Evolutionary conservation across 805 yeast genomes (phyloP).

Genomic region (Blastobotrys terrestris): DNA sequence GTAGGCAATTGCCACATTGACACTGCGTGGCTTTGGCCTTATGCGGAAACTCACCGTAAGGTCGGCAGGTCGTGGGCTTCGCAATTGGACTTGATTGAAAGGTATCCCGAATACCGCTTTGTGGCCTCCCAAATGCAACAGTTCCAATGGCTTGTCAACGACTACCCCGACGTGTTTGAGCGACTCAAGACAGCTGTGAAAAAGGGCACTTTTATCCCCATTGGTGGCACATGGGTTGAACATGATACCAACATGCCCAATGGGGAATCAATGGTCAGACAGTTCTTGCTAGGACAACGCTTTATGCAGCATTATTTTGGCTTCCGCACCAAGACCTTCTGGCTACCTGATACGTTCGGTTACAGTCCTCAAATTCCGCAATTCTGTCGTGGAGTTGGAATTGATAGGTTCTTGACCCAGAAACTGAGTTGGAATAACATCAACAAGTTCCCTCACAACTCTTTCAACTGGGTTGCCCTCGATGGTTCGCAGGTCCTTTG

Average conservation of each 20-base stretch:
- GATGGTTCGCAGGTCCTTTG: conserved; percentile 91
- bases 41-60: conserved; percentile 90
- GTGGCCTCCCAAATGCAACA: conserved; percentile 97
- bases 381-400: conserved; percentile 79
- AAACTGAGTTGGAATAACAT: conserved; percentile 96
- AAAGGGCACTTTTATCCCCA: conserved; percentile 73
- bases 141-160: conserved; percentile 82
- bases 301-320: conserved; percentile 80
- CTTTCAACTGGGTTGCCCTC: conserved; percentile 92
- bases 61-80: conserved; percentile 94
- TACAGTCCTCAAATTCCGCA: conserved; percentile 95
- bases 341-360: conserved; percentile 98
- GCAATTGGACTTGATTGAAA: conserved; percentile 75
- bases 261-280: conserved; percentile 87
- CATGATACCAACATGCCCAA: conserved; percentile 93
- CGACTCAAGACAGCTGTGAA: conserved; percentile 49
- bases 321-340: conserved; percentile 62
- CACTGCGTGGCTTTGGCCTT: conserved; percentile 99
- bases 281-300: conserved; percentile 84
- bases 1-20: conserved; percentile 96
- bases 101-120: conserved; percentile 88
- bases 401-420: conserved; percentile 82
- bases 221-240: conserved; percentile 99
- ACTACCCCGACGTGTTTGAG: conserved; percentile 75
- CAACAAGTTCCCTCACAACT: conserved; percentile 79